Conservation (phyloP, 2,329 filamentous ascomycete species). For the Nannizziopsis arthrosporioides region DNA sequence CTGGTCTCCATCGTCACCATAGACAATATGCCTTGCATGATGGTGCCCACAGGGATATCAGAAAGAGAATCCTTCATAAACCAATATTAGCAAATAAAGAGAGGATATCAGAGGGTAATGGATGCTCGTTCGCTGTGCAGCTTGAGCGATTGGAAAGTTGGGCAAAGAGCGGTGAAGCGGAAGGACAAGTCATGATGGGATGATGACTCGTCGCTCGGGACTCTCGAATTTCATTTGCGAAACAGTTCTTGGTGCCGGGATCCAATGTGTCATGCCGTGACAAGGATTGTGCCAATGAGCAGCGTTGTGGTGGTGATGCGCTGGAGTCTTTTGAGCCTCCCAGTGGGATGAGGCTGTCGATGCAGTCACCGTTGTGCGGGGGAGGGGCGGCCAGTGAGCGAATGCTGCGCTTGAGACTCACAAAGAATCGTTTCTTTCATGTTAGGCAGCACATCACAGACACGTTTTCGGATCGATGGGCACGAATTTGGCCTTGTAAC, state of each 20-base stretch:
- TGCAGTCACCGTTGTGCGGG: neutral
- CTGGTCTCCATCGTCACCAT: neutral
- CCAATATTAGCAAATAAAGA: no score
- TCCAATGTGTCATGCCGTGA: neutral
- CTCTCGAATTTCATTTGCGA: no score
- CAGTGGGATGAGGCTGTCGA: neutral
- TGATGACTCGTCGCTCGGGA: no score
- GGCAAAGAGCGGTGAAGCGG: slow-evolving; percentile 8
- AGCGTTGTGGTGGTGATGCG: neutral
- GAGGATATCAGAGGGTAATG: neutral
- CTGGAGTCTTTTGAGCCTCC: neutral
- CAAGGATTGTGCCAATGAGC: neutral
- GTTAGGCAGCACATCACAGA: no score
- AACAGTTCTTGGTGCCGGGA: neutral
- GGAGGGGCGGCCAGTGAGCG: neutral
- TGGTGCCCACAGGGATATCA: no score
- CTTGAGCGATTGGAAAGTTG: neutral
- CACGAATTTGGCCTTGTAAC: no score
- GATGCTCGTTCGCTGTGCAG: neutral
- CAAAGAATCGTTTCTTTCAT: no score
- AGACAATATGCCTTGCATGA: no score
- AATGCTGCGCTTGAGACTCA: neutral
- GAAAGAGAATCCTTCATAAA: no score
- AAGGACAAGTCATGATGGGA: no score
- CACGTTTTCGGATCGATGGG: no score